These are phyloP conservation scores for Backusella circina DNA, from an alignment of 192 early-diverging fungal genomes.

Conservation along the genomic window DNA sequence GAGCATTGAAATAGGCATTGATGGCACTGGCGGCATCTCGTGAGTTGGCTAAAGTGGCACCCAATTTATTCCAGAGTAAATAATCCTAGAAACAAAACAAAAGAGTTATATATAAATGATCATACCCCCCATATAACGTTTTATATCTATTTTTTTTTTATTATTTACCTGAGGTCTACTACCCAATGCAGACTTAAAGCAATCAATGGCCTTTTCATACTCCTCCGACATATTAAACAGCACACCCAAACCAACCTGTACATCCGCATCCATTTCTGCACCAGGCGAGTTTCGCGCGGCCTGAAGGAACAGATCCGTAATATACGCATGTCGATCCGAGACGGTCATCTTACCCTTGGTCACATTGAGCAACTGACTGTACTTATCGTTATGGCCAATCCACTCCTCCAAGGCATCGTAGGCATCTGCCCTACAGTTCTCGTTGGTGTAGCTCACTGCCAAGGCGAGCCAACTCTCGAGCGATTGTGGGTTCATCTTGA, in stretches of 20 bases:
- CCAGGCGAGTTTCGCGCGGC: slow-evolving; percentile 64
- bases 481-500: slow-evolving; percentile 65
- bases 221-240: slow-evolving; percentile 91
- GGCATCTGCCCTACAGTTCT: slow-evolving; percentile 75
- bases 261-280: slow-evolving; percentile 82
- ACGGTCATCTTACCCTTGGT: slow-evolving; percentile 35
- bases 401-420: slow-evolving; percentile 88
- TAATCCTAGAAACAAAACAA: slow-evolving; percentile 74
- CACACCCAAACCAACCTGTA: slow-evolving; percentile 94
- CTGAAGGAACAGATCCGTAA: slow-evolving; percentile 73
- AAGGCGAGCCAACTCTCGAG: slow-evolving; percentile 84
- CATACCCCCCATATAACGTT: neutral
- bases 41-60: slow-evolving; percentile 94
- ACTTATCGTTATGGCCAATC: slow-evolving; percentile 71
- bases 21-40: slow-evolving; percentile 75
- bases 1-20: slow-evolving; percentile 91
- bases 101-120: neutral
- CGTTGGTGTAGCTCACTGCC: slow-evolving; percentile 92
- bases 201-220: slow-evolving; percentile 96
- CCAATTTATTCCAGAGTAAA: slow-evolving; percentile 94
- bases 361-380: slow-evolving; percentile 43
- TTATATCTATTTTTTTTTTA: neutral
- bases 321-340: slow-evolving; percentile 56
- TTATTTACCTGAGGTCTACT: slow-evolving; percentile 58
- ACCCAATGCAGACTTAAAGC: slow-evolving; percentile 89